These are phyloP conservation scores for Backusella psychrophila DNA, from an alignment of 192 early-diverging fungal species.

Conservation along the genomic window DNA sequence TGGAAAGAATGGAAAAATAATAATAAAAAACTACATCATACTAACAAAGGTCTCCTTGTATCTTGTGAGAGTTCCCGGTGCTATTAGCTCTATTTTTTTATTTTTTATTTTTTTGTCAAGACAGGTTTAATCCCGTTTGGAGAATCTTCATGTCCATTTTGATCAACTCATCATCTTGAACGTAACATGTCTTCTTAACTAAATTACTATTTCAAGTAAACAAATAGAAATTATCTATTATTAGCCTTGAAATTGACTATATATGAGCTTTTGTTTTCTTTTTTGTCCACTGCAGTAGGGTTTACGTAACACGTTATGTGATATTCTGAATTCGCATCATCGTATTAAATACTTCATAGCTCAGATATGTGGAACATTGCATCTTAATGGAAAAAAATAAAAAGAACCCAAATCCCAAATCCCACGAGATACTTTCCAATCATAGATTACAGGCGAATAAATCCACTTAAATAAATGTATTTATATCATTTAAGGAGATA, in stretches of 20 bases:
- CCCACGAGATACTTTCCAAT: neutral
- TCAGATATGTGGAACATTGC: neutral
- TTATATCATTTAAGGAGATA: constrained; percentile 4
- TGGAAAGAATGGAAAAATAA: neutral
- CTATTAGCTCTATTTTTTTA: neutral
- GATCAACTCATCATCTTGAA: neutral
- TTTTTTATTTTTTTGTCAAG: neutral
- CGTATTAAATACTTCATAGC: neutral
- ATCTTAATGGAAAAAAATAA: neutral
- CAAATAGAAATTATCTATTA: neutral
- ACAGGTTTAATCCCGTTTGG: neutral
- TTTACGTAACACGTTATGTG: neutral
- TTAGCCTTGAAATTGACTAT: neutral
- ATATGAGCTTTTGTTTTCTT: neutral
- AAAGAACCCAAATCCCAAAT: neutral
- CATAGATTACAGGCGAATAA: neutral
- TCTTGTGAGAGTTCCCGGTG: neutral
- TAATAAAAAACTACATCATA: neutral
- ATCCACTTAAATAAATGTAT: neutral
- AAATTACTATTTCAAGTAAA: neutral
- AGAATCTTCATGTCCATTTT: neutral
- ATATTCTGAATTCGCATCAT: neutral
- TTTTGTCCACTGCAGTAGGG: neutral
- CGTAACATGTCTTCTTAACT: neutral
- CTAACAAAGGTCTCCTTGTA: neutral